Evolutionary conservation across 495 filamentous ascomycete species (phyloP), one percentile per base, ranked within the genome.

Genomic region (Sporormia fimetaria): DNA sequence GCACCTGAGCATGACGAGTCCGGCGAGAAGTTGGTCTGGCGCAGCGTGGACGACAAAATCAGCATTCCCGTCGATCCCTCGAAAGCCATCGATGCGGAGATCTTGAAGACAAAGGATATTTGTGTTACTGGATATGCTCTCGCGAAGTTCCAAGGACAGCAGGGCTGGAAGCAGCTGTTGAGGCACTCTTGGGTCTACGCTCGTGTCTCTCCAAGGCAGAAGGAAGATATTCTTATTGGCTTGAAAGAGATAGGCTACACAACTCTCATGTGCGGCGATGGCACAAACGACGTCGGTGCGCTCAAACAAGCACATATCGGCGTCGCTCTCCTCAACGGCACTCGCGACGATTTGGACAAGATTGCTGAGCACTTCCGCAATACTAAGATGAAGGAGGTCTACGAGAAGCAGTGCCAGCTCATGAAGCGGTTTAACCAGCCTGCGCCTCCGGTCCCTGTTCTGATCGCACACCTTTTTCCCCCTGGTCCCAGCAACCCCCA

Each of bases 221-320:
- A 99, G 66, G 90, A 96, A 63, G 92, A 96, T 37, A 99, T 99
- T 57, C 74, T 99, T 24, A 73, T 94, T 20, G 90, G 88, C 9
- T 71, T 99, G 26, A 95, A 94, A 65, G 88, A 93, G 59, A 80
- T 80, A 61, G 90, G 90, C 23, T 99, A 99, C 66, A 93, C 87
- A 22, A 99, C 90, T 11, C 72, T 96, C 53, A 99, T 99, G 90
- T 94, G 88, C 49, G 90, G 90, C 57, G 90, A 99, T 56, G 90
- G 90, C 45, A 99, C 90, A 34, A 99, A 99, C 57, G 90, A 99
- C 58, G 90, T 99, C 35, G 90, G 90, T 28, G 90, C 90, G 22
- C 66, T 99, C 57, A 99, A 99, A 70, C 90, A 99, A 67, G 92
- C 90, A 17, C 92, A 99, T 53, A 81, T 99, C 40, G 90, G 90